phyloP scores from a whole-genome alignment of 2,329 filamentous ascomycete genomes.

The Chrysosporium keratinophilum region DNA sequence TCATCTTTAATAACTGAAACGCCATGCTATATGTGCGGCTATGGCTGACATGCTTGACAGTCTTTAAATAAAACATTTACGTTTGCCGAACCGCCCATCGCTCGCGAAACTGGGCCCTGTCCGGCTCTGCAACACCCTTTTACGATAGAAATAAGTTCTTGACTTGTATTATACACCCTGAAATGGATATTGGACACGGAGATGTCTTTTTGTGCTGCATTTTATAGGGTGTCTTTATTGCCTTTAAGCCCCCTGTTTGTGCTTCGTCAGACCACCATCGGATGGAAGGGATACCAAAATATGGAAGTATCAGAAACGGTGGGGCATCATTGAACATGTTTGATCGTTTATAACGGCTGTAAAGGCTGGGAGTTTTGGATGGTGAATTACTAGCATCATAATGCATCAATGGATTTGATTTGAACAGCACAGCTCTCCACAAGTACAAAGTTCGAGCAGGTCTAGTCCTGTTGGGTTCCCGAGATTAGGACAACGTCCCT shows the following conservation, averaged over 20 bases:
- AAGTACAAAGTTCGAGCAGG: neutral
- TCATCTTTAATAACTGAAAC: neutral
- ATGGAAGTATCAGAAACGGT: neutral
- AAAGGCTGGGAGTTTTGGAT: constrained; percentile 5
- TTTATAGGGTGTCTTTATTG: neutral
- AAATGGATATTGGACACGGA: neutral
- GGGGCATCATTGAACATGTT: neutral
- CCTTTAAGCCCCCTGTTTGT: neutral
- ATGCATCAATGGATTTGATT: constrained; percentile 2
- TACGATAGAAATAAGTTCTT: neutral
- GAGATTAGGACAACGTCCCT: no score
- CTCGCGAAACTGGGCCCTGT: neutral
- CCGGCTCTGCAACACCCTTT: neutral
- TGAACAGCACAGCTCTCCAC: neutral
- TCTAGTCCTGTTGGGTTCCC: no score
- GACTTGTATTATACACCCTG: constrained; percentile 6
- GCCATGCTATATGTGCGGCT: neutral
- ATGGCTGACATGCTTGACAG: neutral
- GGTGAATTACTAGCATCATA: neutral
- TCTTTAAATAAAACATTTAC: neutral
- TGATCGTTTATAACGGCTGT: neutral
- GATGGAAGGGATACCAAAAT: neutral
- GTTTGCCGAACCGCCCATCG: neutral
- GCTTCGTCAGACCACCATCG: neutral
- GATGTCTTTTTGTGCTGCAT: neutral